Evolutionary conservation across 805 yeast genomes (phyloP), one percentile per base, ranked within the genome.

Genomic region (Sugiyamaella marilandica): DNA sequence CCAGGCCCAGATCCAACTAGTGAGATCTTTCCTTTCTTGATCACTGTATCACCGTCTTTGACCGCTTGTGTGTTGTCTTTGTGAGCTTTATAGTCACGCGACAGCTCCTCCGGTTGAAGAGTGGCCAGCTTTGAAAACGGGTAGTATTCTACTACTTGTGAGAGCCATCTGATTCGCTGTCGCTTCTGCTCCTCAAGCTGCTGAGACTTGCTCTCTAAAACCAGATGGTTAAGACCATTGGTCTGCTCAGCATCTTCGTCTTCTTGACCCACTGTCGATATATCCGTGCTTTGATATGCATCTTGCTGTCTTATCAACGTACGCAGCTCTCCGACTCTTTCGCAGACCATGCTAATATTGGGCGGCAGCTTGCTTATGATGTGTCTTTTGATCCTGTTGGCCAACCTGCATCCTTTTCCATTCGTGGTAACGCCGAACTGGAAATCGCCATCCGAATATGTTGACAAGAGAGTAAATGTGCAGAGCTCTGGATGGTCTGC

Each of bases 1-100:
- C 98, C 98, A 0, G 98, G 97, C 0, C 98, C 98, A 1, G 96
- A 78, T 0, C 98, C 98, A 16, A 92, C 90, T n/a, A 92, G 74
- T 1, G 94, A 80, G 10, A 91, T 84, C 1, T 75, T 58, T 1
- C 95, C 95, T 14, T 14, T 21, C n/a, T 26, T 2, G 29, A 21
- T 36, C n/a, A 29, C 34, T 5, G 14, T 32, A 37, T 10, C 33
- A 19, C 16, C 31, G 18, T 36, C 41, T 36, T 39, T 16, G 14
- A 5, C 5, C 13, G 43, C 21, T 19, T 14, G 43, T 4, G 16
- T 8, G 10, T 26, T 34, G 11, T 44, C 51, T 9, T 31, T 13
- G 7, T 5, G 14, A n/a, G 14, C 3, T 10, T 51, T 60, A 58
- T 76, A 79, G 10, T 71, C 76, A 13, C 68, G 66, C 1, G 79